phyloP scores from a whole-genome alignment of 805 yeast species.

The Ogataea paraovalis region DNA sequence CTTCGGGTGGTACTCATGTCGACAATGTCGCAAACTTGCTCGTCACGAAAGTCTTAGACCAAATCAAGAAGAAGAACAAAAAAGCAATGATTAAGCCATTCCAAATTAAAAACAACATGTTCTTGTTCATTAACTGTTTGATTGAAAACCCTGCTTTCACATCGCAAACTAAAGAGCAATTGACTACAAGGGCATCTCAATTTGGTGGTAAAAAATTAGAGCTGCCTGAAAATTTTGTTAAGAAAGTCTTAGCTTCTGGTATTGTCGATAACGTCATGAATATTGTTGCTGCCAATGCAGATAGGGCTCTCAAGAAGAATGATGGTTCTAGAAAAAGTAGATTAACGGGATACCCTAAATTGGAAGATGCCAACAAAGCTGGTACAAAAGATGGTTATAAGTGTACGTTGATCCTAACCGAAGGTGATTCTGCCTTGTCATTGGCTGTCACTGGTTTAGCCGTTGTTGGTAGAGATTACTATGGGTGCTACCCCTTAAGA shows the following conservation, averaged over 20 bases:
- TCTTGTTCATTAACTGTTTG: constrained; percentile 83
- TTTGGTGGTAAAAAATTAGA: constrained; percentile 80
- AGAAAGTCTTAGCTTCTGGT: constrained; percentile 64
- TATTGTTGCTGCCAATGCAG: constrained; percentile 85
- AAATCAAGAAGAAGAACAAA: constrained; percentile 61
- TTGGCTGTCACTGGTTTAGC: constrained; percentile 91
- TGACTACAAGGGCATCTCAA: constrained; percentile 82
- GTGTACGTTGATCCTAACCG: constrained; percentile 91
- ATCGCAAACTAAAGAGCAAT: constrained; percentile 94
- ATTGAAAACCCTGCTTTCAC: constrained; percentile 97
- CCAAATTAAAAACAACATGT: constrained; percentile 87
- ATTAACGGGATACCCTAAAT: constrained; percentile 82
- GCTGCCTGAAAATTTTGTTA: constrained; percentile 74
- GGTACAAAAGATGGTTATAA: constrained; percentile 90
- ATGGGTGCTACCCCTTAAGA: constrained; percentile 92
- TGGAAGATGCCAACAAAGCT: constrained; percentile 94
- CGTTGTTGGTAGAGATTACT: constrained; percentile 91
- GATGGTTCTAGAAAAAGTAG: constrained; percentile 85
- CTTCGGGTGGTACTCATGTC: constrained; percentile 95
- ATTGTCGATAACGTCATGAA: constrained; percentile 72
- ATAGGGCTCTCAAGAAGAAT: constrained; percentile 77
- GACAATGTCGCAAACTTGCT: constrained; percentile 82
- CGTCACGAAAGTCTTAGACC: constrained; percentile 68
- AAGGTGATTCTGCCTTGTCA: constrained; percentile 94
- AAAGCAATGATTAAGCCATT: constrained; percentile 75